A percentile compares a stretch with the other conserved stretches of the same genome.
Evolutionary conservation across 345 rosid species (phyloP).

Genomic region (Lagerstroemia speciosa): DNA sequence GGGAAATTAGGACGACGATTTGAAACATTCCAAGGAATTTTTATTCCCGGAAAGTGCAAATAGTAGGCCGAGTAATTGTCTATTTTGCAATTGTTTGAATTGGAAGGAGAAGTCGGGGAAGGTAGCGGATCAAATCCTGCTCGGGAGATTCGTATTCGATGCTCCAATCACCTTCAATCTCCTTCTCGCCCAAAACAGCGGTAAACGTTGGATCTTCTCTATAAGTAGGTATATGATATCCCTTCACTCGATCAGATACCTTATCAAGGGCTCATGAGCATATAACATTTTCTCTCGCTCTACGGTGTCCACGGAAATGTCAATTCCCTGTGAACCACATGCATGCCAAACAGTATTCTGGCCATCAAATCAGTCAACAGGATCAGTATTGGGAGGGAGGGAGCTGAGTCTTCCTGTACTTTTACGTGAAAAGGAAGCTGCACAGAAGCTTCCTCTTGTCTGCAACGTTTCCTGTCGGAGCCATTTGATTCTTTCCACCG

Average conservation of each 20-base stretch:
- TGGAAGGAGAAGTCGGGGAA: too few relatives aligned
- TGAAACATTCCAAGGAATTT: too few relatives aligned
- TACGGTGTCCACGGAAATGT: too few relatives aligned
- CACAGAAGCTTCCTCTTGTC: conserved; percentile 11
- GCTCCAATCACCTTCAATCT: too few relatives aligned
- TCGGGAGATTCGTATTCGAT: too few relatives aligned
- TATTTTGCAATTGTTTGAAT: too few relatives aligned
- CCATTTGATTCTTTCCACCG: not conserved
- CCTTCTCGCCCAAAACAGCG: too few relatives aligned
- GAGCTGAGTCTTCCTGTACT: not conserved
- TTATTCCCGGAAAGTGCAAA: too few relatives aligned
- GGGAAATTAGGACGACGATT: too few relatives aligned
- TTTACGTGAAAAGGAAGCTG: conserved; percentile 14
- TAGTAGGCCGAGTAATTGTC: too few relatives aligned
- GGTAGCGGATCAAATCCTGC: too few relatives aligned
- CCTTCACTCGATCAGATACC: not conserved
- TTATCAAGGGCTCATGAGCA: not conserved
- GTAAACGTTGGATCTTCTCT: too few relatives aligned
- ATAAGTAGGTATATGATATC: not conserved
- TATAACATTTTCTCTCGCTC: not conserved
- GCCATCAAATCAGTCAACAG: not conserved
- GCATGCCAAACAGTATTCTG: not conserved
- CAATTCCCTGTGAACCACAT: not conserved
- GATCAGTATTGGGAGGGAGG: not conserved
- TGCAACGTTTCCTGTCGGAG: not conserved